Conservation (phyloP, 805 yeast genomes). For the Myxozyma neglecta region DNA sequence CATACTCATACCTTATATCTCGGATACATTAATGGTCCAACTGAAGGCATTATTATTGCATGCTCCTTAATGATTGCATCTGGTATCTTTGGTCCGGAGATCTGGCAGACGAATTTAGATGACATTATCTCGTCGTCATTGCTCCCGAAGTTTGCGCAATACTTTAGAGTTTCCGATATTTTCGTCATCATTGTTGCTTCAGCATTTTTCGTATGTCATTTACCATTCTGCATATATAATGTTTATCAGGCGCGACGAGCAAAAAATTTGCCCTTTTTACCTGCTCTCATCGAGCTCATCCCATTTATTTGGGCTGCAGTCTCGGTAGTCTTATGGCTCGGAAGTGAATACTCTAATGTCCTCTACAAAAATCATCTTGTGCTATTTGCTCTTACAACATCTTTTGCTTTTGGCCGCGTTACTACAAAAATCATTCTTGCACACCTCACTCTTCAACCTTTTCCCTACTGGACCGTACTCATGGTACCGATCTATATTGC, state of each 20-base stretch:
- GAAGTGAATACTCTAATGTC: slow-evolving; percentile 51
- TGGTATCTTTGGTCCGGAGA: slow-evolving; percentile 66
- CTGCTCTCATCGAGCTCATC: slow-evolving; percentile 52
- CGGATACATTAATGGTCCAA: slow-evolving; percentile 89
- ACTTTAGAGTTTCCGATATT: slow-evolving; percentile 26
- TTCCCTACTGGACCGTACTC: slow-evolving; percentile 74
- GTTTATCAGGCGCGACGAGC: slow-evolving; percentile 48
- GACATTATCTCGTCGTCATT: slow-evolving; percentile 36
- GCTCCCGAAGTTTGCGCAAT: not conserved
- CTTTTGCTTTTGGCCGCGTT: slow-evolving; percentile 86
- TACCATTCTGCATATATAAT: slow-evolving; percentile 60
- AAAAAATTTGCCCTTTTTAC: slow-evolving; percentile 41
- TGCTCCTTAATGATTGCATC: slow-evolving; percentile 58
- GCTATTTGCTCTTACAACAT: slow-evolving; percentile 72
- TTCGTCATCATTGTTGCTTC: slow-evolving; percentile 38
- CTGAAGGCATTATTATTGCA: slow-evolving; percentile 83
- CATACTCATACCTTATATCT: slow-evolving; percentile 57
- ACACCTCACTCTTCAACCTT: slow-evolving; percentile 79
- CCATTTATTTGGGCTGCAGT: slow-evolving; percentile 66
- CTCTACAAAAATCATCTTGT: slow-evolving; percentile 53
- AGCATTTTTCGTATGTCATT: slow-evolving; percentile 56
- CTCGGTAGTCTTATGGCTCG: slow-evolving; percentile 48
- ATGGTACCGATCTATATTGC: slow-evolving; percentile 48
- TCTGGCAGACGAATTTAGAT: slow-evolving; percentile 56
- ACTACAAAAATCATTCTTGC: slow-evolving; percentile 61